Evolutionary conservation across 1,139 yeast genomes (phyloP), one percentile per base, ranked within the genome.

Genomic region (Saccharomyces hybrid): DNA sequence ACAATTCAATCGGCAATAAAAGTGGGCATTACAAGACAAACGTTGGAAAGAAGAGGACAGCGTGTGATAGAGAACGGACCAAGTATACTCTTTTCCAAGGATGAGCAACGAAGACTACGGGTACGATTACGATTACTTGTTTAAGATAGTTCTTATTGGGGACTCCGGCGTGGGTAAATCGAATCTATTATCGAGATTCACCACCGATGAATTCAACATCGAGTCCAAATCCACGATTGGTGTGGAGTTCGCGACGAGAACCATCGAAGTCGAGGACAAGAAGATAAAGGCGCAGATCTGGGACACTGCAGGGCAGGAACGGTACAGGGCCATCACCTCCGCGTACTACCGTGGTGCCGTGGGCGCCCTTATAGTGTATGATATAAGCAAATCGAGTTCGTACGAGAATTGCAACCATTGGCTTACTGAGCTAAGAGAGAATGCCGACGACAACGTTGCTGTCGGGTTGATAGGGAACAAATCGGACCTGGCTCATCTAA

Each of bases 221-320:
- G 98, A 93, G 71, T 86, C 95, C 47, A 86, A 95, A 72, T 86
- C 96, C 53, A 93, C 99, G 27, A 95, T 93, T 67, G 99, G 99
- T 51, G 99, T 93, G 51, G 99, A 95, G 72, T 95, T 93, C 77
- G 98, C 98, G 50, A 95, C 98, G 44, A 81, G 97, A 71, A 91
- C 98, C 2, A 83, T 93, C 55, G 95, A 88, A 66, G 91, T 93
- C 55, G 98, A 93, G 66, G 96, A 95, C 57, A 93, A 91, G 73
- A 80, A 95, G 69, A 90, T 95, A 68, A 93, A 93, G 73, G 97
- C 98, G 7, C 99, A 95, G 73, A 90, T 93, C 68, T 93, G 99
- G 99, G 99, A 93, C 72, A 93, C 99, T 29, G 99, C 99, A 1
- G 99, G 99, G 57, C 99, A 93, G 76, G 99, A 93, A 74, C 83